Percentiles rank a stretch among this genome's conserved stretches.
phyloP scores from a whole-genome alignment of 345 rosid genomes.

The sweet orange (Citrus sinensis) region DVS_A1.0 CM039169.1:29723001-29723500 shows the following conservation, averaged over 20 bases:
- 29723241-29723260: neutral
- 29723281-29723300: neutral
- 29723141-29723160: constrained; percentile 33
- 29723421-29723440: constrained; percentile 36
- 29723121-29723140: neutral
- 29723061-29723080: too few species aligned
- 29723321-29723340: constrained; percentile 51
- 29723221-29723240: constrained; percentile 27
- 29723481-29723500: neutral
- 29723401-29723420: constrained; percentile 79
- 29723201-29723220: constrained; percentile 37
- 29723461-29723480: too few species aligned
- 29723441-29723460: neutral
- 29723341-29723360: constrained; percentile 60
- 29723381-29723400: constrained; percentile 67
- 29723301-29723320: neutral
- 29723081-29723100: too few species aligned
- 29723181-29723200: constrained; percentile 21
- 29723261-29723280: neutral
- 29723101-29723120: too few species aligned
- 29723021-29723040: too few species aligned
- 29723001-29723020: too few species aligned
- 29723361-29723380: constrained; percentile 55
- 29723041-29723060: too few species aligned
- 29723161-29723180: constrained; percentile 61